phyloP scores from a whole-genome alignment of 352 stramenopile species.

The Pythium pyrilobum region DNA sequence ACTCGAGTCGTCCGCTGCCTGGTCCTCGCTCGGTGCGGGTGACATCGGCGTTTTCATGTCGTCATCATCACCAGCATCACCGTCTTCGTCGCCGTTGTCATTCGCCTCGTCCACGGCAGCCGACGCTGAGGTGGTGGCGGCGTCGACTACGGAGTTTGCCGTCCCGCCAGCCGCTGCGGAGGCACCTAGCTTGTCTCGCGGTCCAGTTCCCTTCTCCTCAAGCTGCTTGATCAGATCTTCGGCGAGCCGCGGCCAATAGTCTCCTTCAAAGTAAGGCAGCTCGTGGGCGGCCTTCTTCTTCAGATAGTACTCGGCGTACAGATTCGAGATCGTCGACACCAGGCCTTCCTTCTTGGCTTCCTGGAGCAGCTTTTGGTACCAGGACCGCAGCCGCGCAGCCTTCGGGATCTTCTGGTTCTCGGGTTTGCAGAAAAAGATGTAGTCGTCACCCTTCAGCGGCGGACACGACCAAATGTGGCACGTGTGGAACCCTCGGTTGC shows the following conservation, averaged over 20 bases:
- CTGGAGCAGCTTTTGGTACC: conserved; percentile 82
- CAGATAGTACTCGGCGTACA: conserved; percentile 86
- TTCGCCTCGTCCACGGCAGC: conserved; percentile 13
- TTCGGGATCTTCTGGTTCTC: conserved; percentile 90
- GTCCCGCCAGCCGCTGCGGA: not conserved
- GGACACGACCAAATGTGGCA: conserved; percentile 90
- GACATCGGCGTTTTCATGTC: conserved; percentile 41
- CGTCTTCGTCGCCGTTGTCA: conserved; percentile 13
- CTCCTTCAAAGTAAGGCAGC: conserved; percentile 98
- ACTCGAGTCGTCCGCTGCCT: conserved; percentile 5
- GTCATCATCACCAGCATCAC: conserved; percentile 15
- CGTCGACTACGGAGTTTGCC: not conserved
- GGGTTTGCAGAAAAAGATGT: conserved; percentile 90
- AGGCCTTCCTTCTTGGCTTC: conserved; percentile 79
- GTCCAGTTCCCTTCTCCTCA: conserved; percentile 85
- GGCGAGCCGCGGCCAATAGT: conserved; percentile 97
- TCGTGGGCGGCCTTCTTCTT: conserved; percentile 85
- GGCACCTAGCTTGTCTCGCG: conserved; percentile 16
- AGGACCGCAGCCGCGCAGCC: conserved; percentile 74
- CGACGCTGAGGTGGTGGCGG: not conserved
- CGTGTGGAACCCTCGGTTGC: conserved; percentile 82
- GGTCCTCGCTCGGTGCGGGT: conserved; percentile 49
- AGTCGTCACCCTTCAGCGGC: conserved; percentile 82
- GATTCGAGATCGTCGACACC: conserved; percentile 76
- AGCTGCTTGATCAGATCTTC: conserved; percentile 99